Evolutionary conservation across 2,329 filamentous ascomycete genomes (phyloP), one percentile per base, ranked within the genome.

Genomic region (Colletotrichum cuscutae): DNA sequence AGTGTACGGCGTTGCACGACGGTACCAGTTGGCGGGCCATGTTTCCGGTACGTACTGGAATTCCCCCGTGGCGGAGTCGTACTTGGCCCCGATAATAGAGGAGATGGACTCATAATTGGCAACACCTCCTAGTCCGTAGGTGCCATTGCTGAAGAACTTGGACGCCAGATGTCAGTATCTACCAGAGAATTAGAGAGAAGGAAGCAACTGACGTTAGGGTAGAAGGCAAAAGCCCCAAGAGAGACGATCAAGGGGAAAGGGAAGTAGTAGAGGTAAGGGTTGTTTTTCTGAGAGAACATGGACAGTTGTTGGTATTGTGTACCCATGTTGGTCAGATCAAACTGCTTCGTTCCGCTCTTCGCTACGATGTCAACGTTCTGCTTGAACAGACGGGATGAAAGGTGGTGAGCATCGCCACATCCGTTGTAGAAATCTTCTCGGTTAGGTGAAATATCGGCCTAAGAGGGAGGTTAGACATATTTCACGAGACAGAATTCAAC

Each of bases 41-140:
- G 70, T 72, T 46, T 72, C 70, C 15, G 66, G 70, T 2, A 72
- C 70, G 26, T 72, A 70, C 42, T 72, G 70, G 22, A 72, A 70
- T 22, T 70, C 49, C 30, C 60, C 70, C 24, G 66, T 70, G 22
- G 19, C 46, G 22, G 30, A 19, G 26, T 72, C 70, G 66, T 72
- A 70, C 32, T 52, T 65, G 4, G 66, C 70, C 2, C 70, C 70
- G 46, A 72, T 65, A 56, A 72, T 72, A 22, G 66, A 70, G 1
- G 66, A 72, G 22, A 70, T 61, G 46, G 70, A 70, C 22, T 70
- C 70, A 26, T 72, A 72, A 32, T 72, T 72, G 46, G 70, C 70
- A 11, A 70, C 70, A 1, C 70, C 70, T 2, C 70, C 66, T 6
- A 60, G 59, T 4, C 70, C 70, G 3, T 70, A 70, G 54, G 68